Base-by-base conservation (phyloP, 441 rosid species). In the Rhodomyrtus psidioides region DNA sequence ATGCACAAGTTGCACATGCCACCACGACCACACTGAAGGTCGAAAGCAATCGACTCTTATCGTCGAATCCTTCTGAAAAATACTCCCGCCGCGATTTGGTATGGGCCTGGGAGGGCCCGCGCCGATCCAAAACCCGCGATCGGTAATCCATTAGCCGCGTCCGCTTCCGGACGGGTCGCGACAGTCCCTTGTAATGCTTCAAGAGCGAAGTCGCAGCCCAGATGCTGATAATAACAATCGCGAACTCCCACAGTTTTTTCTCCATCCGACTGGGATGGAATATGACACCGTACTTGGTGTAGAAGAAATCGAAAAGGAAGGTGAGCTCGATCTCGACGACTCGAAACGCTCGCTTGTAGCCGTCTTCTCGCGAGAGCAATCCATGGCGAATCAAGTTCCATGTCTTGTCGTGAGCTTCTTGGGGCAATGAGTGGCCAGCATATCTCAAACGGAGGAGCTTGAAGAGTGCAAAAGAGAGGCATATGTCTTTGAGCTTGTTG, bases 161-260 rank as follows among this genome's bases (percentile, higher is more conserved):
- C n/a, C n/a, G n/a, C n/a, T n/a, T n/a, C n/a, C n/a, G n/a, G n/a
- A n/a, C n/a, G n/a, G n/a, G n/a, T n/a, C n/a, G n/a, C n/a, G n/a
- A n/a, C n/a, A n/a, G 34, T 14, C 10, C 15, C 42, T 28, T 7
- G 23, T 60, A 59, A 27, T 14, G 0, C 39, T 7, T 59, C 70
- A 59, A 59, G 0, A 27, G 15, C 14, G 5, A 59, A 14, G 10
- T 27, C 3, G 10, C 7, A 59, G 70, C 4, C 34, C 65, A 13
- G 27, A 59, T 28, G 70, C 1, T 17, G 1, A 59, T 0, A 27
- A 7, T 7, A 34, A 59, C 1, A 3, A 0, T 27, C 27, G n/a
- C 15, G n/a, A 59, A 0, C 70, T 59, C 70, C 0, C 15, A 1
- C 34, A 59, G 14, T 59, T 59, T 59, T 0, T 3, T 0, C 5